Evolutionary conservation across 1,284 basidiomycete species (phyloP), one percentile per base, ranked within the genome.

Genomic region (Xerocomus minutiporus): DNA sequence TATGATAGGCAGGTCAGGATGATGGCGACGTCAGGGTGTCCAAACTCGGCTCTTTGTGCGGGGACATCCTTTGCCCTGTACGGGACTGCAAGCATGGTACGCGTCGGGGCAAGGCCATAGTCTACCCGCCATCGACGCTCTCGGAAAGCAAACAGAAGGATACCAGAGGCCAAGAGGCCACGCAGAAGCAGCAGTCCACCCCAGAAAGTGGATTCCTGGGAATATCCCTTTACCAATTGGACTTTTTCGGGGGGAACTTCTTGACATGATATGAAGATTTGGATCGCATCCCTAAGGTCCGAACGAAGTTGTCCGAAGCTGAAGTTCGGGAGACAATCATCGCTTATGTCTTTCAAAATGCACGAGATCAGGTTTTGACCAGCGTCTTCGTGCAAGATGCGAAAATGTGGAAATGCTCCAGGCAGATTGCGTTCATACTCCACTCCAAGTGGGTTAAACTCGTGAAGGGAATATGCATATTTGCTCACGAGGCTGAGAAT

Each of bases 1-100:
- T 81, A 80, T 5, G 69, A 71, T 20, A 80, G 66, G 53, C 72
- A 79, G 0, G 79, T 80, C 25, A 80, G 64, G 15, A 46, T 46
- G 32, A 46, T 35, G 32, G 44, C 32, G 13, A 46, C 44, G 13
- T 46, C 44, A 7, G 44, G 44, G 32, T 46, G 44, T 26, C 44
- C 44, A n/a, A 46, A 46, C 20, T 46, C 44, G 12, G 44, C 44
- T 12, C 44, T 35, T n/a, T 46, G 44, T 15, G 44, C 44, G 2
- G 44, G 44, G 7, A 46, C 44, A 11, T 46, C 44, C 44, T 46
- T 46, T 15, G 44, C 44, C 23, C 44, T 46, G 32, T 46, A 46
- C 2, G 44, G 44, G 11, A 46, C 44, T 6, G 44, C 44, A 9
- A 46, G 44, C 44, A 46, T 46, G 8, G 44, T 46, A n/a, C 44